phyloP scores from a whole-genome alignment of 352 stramenopile genomes.

The Thalassiosira hispida region DNA sequence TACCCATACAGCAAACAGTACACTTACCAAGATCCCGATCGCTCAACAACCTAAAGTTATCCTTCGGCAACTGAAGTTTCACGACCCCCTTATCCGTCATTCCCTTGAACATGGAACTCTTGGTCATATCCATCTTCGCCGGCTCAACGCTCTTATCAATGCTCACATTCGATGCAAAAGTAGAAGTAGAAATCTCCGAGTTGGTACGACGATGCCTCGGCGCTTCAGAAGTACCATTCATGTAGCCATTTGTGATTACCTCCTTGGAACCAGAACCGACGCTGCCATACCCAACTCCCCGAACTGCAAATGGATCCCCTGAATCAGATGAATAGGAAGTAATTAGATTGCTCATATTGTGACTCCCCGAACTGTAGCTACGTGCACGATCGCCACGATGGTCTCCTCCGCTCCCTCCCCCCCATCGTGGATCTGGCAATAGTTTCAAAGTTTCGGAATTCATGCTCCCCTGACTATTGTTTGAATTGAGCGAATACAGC shows the following conservation, averaged over 20 bases:
- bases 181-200: conserved; percentile 50
- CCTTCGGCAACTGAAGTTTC: conserved; percentile 70
- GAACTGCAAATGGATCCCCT: background rate
- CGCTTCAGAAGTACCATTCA: background rate
- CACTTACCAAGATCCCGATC: conserved; percentile 61
- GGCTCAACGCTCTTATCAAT: conserved; percentile 48
- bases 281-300: conserved; percentile 7
- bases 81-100: conserved; percentile 61
- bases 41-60: conserved; percentile 74
- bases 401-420: conserved; percentile 19
- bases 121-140: conserved; percentile 65
- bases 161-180: conserved; percentile 23
- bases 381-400: conserved; percentile 25
- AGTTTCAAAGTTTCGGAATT: conserved; percentile 34
- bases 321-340: background rate
- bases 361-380: conserved; percentile 30
- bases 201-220: conserved; percentile 51
- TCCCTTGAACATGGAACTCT: conserved; percentile 71
- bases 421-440: conserved; percentile 54
- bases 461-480: conserved; percentile 14
- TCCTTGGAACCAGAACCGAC: background rate
- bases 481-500: conserved; percentile 6
- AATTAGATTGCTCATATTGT: background rate
- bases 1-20: background rate
- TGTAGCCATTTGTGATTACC: background rate